phyloP scores from a whole-genome alignment of 163 green algal genomes.

The Scenedesmus sp. region DNA sequence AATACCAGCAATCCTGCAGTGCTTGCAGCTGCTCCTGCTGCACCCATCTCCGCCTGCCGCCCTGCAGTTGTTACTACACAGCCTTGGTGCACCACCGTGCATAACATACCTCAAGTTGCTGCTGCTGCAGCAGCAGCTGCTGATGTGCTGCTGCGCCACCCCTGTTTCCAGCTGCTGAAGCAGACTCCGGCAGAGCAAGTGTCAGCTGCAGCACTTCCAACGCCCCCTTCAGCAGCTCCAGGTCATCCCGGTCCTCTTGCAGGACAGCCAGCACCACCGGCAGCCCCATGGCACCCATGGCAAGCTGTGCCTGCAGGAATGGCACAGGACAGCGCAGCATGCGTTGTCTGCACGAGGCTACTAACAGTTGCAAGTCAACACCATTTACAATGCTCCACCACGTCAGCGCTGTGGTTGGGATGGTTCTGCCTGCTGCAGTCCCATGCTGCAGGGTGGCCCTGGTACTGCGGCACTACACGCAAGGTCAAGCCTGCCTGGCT shows the following conservation, averaged over 20 bases:
- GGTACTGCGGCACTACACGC: not conserved
- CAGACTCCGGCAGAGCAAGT: constrained; percentile 1
- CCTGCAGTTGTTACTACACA: too few relatives aligned
- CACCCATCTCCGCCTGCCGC: not conserved
- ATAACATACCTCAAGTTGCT: not conserved
- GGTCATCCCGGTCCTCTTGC: constrained; percentile 84
- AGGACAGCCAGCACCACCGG: constrained; percentile 81
- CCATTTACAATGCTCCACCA: not conserved
- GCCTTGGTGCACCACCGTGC: not conserved
- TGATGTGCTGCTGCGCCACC: constrained; percentile 6
- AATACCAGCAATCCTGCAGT: not conserved
- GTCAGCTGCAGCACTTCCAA: constrained; percentile 86
- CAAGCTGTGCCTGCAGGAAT: constrained; percentile 71
- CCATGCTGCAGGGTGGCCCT: not conserved
- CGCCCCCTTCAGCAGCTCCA: constrained; percentile 81
- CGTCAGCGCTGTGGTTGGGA: not conserved
- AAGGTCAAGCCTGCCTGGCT: not conserved
- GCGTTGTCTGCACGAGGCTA: too few relatives aligned
- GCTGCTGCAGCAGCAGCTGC: not conserved
- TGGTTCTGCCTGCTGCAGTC: not conserved
- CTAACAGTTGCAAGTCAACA: too few relatives aligned
- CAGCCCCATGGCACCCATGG: constrained; percentile 82
- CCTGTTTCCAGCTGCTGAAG: not conserved
- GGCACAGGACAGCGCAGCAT: not conserved
- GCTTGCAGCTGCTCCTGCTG: not conserved